phyloP scores from a whole-genome alignment of 2,329 filamentous ascomycete genomes.

The Aureobasidium sp. region DNA sequence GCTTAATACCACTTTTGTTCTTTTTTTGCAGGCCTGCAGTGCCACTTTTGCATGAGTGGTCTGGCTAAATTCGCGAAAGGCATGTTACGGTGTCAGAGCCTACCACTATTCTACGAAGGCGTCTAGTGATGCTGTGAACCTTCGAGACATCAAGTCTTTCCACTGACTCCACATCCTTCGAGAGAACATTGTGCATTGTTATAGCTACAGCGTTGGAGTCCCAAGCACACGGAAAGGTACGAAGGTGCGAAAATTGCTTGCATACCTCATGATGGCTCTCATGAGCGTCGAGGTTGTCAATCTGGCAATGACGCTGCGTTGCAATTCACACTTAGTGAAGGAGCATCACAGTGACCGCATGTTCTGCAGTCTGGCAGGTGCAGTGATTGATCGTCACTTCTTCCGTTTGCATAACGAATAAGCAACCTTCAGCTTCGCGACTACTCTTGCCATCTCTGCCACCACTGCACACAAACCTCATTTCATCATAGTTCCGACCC shows the following conservation, averaged over 20 bases:
- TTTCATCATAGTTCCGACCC: neutral
- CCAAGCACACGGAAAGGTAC: neutral
- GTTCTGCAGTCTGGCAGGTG: neutral
- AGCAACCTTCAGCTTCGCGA: neutral
- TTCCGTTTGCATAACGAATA: neutral
- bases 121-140: too few relatives aligned
- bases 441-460: neutral
- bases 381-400: neutral
- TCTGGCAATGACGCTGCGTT: neutral
- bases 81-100: too few relatives aligned
- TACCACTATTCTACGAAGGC: too few relatives aligned
- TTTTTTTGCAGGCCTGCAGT: neutral
- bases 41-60: neutral
- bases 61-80: too few relatives aligned
- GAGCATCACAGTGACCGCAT: neutral
- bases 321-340: neutral
- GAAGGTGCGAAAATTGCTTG: neutral
- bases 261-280: too few relatives aligned
- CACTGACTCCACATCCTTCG: neutral
- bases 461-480: neutral
- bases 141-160: neutral
- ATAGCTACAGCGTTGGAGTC: neutral
- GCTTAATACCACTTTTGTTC: slow-evolving; percentile 5
- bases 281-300: too few relatives aligned
- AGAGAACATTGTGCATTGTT: neutral